phyloP scores from a whole-genome alignment of 225 moss, liverwort and hornwort genomes.

The Physcomitrium patens region DNA sequence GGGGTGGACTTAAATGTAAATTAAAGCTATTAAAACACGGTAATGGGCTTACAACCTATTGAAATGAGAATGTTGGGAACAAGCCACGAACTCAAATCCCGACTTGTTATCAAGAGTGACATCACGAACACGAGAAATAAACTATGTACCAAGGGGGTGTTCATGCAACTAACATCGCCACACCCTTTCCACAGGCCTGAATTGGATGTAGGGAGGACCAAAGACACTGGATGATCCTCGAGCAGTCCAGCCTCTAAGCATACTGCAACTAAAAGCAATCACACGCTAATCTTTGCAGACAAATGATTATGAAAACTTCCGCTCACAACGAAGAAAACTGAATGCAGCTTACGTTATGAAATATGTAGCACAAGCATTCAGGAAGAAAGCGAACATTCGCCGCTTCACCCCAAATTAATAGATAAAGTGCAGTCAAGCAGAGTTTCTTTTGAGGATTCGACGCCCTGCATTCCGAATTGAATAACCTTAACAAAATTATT shows the following conservation, averaged over 20 bases:
- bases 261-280: neutral
- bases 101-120: no score
- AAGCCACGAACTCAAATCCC: conserved; percentile 5
- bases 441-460: conserved; percentile 60
- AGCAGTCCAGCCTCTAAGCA: conserved; percentile 1
- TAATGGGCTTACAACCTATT: neutral
- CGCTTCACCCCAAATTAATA: conserved; percentile 99
- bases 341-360: conserved; percentile 73
- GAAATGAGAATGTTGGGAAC: conserved; percentile 12
- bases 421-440: conserved; percentile 83
- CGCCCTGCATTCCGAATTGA: conserved; percentile 52
- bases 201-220: no score
- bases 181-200: no score
- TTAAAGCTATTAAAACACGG: neutral
- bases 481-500: conserved; percentile 22
- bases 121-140: no score
- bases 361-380: conserved; percentile 98
- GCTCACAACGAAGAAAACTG: conserved; percentile 1
- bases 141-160: no score
- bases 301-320: conserved; percentile 9
- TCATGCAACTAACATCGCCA: no score
- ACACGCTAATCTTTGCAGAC: conserved; percentile 8
- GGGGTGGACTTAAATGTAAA: neutral
- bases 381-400: conserved; percentile 96
- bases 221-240: no score